Evolutionary conservation across 192 early-diverging fungal genomes (phyloP).

Genomic region (Borealophlyctis nickersoniae): DNA sequence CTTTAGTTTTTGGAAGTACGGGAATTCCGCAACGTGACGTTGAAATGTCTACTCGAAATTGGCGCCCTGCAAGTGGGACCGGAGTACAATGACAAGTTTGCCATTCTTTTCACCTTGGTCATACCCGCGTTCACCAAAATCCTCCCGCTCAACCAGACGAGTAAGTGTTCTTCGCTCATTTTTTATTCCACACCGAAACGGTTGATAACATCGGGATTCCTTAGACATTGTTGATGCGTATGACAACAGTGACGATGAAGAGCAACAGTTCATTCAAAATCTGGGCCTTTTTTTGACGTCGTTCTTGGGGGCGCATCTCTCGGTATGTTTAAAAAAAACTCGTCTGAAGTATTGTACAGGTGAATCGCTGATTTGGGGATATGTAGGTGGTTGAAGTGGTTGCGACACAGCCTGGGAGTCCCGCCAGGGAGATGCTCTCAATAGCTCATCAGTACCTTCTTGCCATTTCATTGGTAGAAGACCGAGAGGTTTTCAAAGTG

Average conservation of each 20-base stretch:
- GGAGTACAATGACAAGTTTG: constrained; percentile 86
- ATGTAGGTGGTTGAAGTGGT: constrained; percentile 37
- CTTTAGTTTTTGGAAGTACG: constrained; percentile 79
- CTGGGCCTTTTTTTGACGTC: constrained; percentile 87
- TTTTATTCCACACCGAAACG: neutral
- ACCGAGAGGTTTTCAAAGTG: constrained; percentile 97
- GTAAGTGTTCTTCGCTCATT: constrained; percentile 41
- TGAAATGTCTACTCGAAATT: constrained; percentile 98
- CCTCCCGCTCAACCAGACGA: constrained; percentile 62
- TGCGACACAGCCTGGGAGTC: constrained; percentile 9
- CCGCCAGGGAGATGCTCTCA: constrained; percentile 31
- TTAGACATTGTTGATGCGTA: constrained; percentile 79
- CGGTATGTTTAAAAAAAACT: constrained; percentile 45
- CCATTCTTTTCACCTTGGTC: constrained; percentile 79
- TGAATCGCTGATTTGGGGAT: constrained; percentile 9
- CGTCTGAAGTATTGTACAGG: neutral
- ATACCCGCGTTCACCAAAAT: constrained; percentile 67
- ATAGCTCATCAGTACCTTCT: constrained; percentile 89
- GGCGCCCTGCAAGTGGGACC: constrained; percentile 71
- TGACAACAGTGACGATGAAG: constrained; percentile 78
- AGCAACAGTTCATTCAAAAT: constrained; percentile 97
- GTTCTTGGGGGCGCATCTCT: constrained; percentile 81
- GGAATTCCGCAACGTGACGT: constrained; percentile 85
- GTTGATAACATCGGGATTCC: no score
- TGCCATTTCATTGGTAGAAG: constrained; percentile 85